phyloP scores from a whole-genome alignment of 1,284 basidiomycete species.

The Singerocomus inundabilis region DNA sequence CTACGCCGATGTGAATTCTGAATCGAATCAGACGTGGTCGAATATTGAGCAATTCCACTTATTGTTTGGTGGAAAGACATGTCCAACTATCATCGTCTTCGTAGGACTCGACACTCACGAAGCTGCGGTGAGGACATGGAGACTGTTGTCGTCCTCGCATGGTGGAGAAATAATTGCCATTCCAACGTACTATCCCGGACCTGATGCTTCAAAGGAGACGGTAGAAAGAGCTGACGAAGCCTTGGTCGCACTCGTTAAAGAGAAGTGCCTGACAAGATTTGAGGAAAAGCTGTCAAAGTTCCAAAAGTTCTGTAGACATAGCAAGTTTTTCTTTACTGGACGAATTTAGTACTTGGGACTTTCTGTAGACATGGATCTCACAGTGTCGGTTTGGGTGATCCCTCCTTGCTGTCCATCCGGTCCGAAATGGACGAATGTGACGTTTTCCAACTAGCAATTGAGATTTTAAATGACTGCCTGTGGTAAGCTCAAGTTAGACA shows the following conservation, averaged over 20 bases:
- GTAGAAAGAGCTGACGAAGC: conserved; percentile 20
- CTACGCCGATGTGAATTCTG: conserved; percentile 14
- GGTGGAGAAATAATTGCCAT: conserved; percentile 15
- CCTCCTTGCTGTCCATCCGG: no score
- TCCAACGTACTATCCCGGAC: conserved; percentile 26
- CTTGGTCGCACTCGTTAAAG: conserved; percentile 21
- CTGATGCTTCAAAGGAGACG: conserved; percentile 9
- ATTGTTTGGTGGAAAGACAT: conserved; percentile 22
- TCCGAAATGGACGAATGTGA: neutral
- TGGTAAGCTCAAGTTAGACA: no score
- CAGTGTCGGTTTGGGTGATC: neutral
- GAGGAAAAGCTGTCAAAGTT: conserved; percentile 22
- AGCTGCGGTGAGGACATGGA: conserved; percentile 19
- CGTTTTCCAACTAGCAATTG: neutral
- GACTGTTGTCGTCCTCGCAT: conserved; percentile 11
- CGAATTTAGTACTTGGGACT: conserved; percentile 11
- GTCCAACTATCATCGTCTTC: conserved; percentile 26
- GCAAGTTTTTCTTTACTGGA: conserved; percentile 20
- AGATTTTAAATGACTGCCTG: neutral
- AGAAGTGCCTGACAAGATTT: conserved; percentile 24
- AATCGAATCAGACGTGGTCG: conserved; percentile 15
- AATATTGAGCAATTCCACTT: conserved; percentile 19
- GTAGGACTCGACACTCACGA: conserved; percentile 18
- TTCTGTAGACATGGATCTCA: neutral
- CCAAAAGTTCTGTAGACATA: conserved; percentile 22